Percentiles rank a stretch among this genome's conserved stretches.
Evolutionary conservation across 225 moss, liverwort and hornwort genomes (phyloP).

Genomic region (Thuidium tamariscinum): DNA sequence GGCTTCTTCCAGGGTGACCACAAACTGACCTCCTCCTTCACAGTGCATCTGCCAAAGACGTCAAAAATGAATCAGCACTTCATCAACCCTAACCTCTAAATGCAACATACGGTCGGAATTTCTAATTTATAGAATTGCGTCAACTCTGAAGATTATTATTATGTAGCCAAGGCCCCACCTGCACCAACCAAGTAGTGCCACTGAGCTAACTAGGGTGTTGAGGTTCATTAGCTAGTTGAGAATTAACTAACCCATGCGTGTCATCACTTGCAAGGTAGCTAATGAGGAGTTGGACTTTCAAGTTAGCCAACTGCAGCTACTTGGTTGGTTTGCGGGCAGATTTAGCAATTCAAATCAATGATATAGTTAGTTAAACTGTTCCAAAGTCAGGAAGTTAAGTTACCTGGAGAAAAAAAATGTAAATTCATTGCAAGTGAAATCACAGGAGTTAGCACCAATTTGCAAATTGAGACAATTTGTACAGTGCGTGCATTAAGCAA

Average conservation of each 20-base stretch:
- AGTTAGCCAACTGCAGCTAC: neutral
- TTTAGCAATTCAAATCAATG: neutral
- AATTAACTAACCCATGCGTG: neutral
- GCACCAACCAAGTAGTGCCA: neutral
- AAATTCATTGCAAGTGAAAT: neutral
- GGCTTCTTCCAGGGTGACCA: conserved; percentile 41
- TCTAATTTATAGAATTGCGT: neutral
- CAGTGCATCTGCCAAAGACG: conserved; percentile 49
- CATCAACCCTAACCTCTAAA: neutral
- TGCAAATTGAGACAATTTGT: neutral
- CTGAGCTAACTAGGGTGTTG: neutral
- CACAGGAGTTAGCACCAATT: neutral
- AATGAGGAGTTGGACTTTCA: neutral
- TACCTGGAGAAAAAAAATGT: neutral
- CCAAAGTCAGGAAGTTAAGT: neutral
- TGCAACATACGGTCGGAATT: neutral
- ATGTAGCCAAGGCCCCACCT: neutral
- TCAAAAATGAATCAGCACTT: neutral
- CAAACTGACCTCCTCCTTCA: conserved; percentile 85
- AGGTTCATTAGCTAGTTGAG: no score
- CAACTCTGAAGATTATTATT: neutral
- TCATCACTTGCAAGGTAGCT: neutral
- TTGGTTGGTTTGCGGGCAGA: neutral
- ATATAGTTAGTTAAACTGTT: neutral
- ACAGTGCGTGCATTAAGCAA: neutral